Percentiles rank a stretch among this genome's conserved stretches.
These are phyloP conservation scores for Aleurites moluccanus DNA, from an alignment of 441 rosid species.

Conservation along the genomic window DNA sequence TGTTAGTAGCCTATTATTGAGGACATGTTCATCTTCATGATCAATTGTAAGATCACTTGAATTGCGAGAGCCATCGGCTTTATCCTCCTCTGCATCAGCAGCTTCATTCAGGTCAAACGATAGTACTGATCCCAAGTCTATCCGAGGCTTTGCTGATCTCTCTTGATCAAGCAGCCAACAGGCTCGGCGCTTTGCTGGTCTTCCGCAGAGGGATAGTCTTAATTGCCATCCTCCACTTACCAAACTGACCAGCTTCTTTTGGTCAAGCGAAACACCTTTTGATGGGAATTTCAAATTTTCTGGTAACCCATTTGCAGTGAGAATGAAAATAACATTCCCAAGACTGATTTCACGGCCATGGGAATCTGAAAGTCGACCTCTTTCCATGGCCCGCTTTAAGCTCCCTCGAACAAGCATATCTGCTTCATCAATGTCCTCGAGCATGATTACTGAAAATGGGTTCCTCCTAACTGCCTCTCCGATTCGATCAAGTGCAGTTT, in stretches of 20 bases:
- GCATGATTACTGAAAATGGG: slow-evolving; percentile 74
- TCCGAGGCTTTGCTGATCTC: slow-evolving; percentile 55
- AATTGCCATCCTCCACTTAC: slow-evolving; percentile 68
- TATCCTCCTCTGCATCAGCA: slow-evolving; percentile 58
- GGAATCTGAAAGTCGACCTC: slow-evolving; percentile 85
- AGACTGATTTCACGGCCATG: slow-evolving; percentile 91
- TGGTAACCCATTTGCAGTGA: slow-evolving; percentile 60
- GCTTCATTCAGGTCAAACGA: slow-evolving; percentile 83
- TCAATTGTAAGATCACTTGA: slow-evolving; percentile 88
- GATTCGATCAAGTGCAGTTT: slow-evolving; percentile 71
- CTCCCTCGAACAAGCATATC: slow-evolving; percentile 66
- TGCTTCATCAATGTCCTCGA: slow-evolving; percentile 88
- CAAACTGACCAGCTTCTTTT: slow-evolving; percentile 53
- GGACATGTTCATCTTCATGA: slow-evolving; percentile 62
- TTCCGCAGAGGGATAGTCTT: slow-evolving; percentile 58
- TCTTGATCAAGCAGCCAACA: slow-evolving; percentile 57
- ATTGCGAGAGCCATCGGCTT: slow-evolving; percentile 69
- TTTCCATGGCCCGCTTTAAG: slow-evolving; percentile 84
- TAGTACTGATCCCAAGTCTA: slow-evolving; percentile 37
- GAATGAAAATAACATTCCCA: slow-evolving; percentile 80
- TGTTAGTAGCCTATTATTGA: slow-evolving; percentile 43
- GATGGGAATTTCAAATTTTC: slow-evolving; percentile 41
- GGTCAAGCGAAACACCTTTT: slow-evolving; percentile 42
- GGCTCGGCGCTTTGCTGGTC: slow-evolving; percentile 64
- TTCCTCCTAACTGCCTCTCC: slow-evolving; percentile 78